Conservation (phyloP, 2,329 filamentous ascomycete species). For the Lachnellula willkommii region DNA sequence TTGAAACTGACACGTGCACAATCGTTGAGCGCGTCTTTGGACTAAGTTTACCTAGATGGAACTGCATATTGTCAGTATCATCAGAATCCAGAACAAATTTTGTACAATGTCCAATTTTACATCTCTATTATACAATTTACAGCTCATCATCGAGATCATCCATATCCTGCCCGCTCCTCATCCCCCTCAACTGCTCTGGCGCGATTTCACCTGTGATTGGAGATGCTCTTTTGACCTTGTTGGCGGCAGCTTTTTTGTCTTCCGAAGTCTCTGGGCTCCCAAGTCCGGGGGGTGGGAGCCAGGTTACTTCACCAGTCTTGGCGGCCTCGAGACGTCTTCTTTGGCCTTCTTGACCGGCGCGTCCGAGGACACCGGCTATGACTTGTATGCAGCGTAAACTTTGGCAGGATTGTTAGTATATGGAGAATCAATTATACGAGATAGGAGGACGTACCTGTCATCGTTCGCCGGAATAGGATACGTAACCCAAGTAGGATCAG, state of each 20-base stretch:
- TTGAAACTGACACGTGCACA: not conserved
- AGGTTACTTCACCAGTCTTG: constrained; percentile 56
- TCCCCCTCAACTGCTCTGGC: not conserved
- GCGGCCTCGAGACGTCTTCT: constrained; percentile 60
- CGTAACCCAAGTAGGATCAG: constrained; percentile 87
- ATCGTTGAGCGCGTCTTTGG: too few relatives aligned
- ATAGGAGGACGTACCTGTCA: constrained; percentile 60
- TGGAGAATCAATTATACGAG: not conserved
- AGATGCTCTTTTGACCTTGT: not conserved
- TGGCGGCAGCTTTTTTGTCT: constrained; percentile 1
- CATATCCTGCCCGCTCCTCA: not conserved
- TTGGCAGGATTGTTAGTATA: constrained; percentile 23
- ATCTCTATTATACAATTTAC: not conserved
- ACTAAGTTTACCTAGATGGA: too few relatives aligned
- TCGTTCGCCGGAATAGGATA: constrained; percentile 97
- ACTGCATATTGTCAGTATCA: too few relatives aligned
- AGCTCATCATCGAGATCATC: not conserved
- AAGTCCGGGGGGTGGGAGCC: constrained; percentile 39
- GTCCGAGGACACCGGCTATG: constrained; percentile 78
- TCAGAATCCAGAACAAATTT: not conserved
- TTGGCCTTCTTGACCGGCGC: constrained; percentile 76
- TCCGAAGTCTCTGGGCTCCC: constrained; percentile 19
- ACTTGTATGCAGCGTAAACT: constrained; percentile 78
- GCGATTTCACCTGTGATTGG: not conserved
- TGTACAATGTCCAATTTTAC: not conserved